Base-by-base conservation (phyloP, 1,139 yeast genomes). In the Yamadazyma epiphylla region DNA sequence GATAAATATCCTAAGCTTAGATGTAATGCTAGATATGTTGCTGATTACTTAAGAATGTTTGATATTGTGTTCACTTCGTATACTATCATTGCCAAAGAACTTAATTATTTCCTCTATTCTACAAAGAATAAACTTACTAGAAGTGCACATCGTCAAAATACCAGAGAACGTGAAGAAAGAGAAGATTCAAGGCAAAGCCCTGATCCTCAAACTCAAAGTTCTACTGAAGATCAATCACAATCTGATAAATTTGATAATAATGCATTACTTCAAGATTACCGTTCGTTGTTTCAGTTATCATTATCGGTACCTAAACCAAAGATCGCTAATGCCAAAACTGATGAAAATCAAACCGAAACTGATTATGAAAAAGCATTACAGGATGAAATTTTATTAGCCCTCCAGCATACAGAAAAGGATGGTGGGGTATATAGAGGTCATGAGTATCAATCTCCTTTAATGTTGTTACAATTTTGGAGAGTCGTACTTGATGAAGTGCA, bases 401-500 rank as follows among this genome's bases (percentile, higher is more conserved):
- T 63, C 3, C 43, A 43, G 12, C 68, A 58, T 45, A 66, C 52
- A 32, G 20, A 7, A 17, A 46, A 43, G 27, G 38, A 47, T 8
- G 57, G 59, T 5, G 47, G 50, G 28, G 49, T 48, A 5, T 50
- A 53, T 44, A 35, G 48, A 23, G 42, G 39, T 26, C 45, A 55
- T 11, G 83, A 80, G 41, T 79, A 81, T 45, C 79, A 87, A 9
- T 84, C 95, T 0, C 96, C 96, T 0, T 59, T 91, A 14, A 84
- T 88, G 62, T 60, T 83, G 26, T 57, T 82, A n/a, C 88, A 89
- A 44, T 91, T 89, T 55, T 85, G 94, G 88, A 67, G 98, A 37
- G 84, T 91, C 2, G 74, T 89, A 1, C 58, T 89, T 22, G 98
- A 91, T 60, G 98, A 91, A 55, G 96, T 86, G 1, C 98, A 91